phyloP scores from a whole-genome alignment of 192 early-diverging fungal species.

The Coemansia asiatica region DNA sequence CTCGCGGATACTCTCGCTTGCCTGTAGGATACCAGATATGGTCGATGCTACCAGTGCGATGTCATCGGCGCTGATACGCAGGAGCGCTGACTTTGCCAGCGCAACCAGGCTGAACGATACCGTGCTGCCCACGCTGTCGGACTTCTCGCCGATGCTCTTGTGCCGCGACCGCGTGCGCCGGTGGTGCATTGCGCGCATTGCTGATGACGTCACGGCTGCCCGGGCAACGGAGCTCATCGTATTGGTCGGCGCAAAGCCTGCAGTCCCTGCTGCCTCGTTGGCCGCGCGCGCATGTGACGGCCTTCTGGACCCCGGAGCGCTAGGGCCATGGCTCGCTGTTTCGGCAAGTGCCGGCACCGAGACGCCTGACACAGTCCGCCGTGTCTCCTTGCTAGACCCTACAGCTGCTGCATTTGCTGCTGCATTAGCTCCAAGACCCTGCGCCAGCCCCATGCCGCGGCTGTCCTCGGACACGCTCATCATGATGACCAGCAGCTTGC shows the following conservation, averaged over 20 bases:
- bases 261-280: neutral
- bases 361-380: conserved; percentile 27
- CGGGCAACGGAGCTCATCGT: conserved; percentile 21
- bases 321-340: conserved; percentile 4
- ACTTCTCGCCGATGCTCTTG: neutral
- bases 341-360: conserved; percentile 10
- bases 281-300: neutral
- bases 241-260: conserved; percentile 10
- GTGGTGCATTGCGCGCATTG: conserved; percentile 9
- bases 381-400: conserved; percentile 10
- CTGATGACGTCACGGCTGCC: conserved; percentile 22
- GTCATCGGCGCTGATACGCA: conserved; percentile 36
- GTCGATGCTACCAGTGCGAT: conserved; percentile 30
- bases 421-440: neutral
- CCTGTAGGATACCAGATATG: conserved; percentile 20
- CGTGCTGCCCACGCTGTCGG: conserved; percentile 10
- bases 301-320: conserved; percentile 6
- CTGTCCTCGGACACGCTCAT: conserved; percentile 26
- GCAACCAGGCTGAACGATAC: conserved; percentile 48
- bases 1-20: conserved; percentile 18
- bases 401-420: neutral
- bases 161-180: conserved; percentile 1
- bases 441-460: neutral
- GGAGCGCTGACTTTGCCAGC: conserved; percentile 46
- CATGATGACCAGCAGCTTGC: conserved; percentile 33